Conservation (phyloP, 805 yeast species). For the Yamadazyma akitaensis region DNA sequence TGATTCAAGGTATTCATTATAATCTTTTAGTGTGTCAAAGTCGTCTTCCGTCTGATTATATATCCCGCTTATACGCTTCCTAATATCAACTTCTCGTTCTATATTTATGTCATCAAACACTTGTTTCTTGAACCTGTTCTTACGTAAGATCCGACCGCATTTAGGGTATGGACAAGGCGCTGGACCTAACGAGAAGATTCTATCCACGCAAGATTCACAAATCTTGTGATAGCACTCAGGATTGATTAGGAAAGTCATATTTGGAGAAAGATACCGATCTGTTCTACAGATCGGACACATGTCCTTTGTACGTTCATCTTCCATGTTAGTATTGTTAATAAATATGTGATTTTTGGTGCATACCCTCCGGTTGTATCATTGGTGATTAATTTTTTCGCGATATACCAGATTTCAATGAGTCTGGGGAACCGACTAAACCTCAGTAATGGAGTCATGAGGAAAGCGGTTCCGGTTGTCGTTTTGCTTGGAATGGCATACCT, state of each 20-base stretch:
- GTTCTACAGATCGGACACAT: conserved; percentile 98
- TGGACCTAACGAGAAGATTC: conserved; percentile 92
- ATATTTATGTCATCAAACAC: conserved; percentile 86
- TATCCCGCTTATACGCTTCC: conserved; percentile 71
- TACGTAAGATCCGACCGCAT: conserved; percentile 83
- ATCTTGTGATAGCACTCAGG: conserved; percentile 98
- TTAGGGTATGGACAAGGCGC: conserved; percentile 94
- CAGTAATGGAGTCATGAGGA: background rate
- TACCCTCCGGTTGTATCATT: conserved; percentile 2
- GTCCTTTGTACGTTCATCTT: conserved; percentile 41
- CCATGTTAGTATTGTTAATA: conserved; percentile 1
- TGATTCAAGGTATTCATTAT: conserved; percentile 76
- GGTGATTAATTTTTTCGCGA: conserved; percentile 1
- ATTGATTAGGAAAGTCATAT: conserved; percentile 85
- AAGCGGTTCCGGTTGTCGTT: conserved; percentile 26
- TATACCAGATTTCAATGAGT: conserved; percentile 5
- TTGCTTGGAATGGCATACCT: conserved; percentile 35
- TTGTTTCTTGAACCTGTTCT: conserved; percentile 88
- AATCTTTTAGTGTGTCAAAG: conserved; percentile 57
- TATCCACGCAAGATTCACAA: conserved; percentile 94
- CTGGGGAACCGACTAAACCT: background rate
- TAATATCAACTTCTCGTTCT: conserved; percentile 88
- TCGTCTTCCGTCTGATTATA: conserved; percentile 80
- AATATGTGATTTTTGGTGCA: background rate
- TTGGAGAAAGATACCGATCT: conserved; percentile 89